A percentile compares a stretch with the other conserved stretches of the same genome.
Conservation (phyloP, 306 rosid genomes). For the Erythrophleum fordii region DNA sequence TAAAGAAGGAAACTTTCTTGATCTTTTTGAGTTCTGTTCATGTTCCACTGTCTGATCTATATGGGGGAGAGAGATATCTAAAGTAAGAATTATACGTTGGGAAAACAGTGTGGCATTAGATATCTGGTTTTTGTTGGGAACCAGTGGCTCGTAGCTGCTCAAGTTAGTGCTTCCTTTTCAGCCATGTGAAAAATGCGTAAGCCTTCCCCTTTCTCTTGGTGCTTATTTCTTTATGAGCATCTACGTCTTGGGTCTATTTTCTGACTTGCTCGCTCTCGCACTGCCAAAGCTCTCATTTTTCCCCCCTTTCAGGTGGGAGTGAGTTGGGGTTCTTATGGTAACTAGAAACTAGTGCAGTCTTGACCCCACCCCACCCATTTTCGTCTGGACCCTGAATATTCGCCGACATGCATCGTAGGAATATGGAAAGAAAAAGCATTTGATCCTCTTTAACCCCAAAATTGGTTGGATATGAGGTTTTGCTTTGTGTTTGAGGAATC, state of each 20-base stretch:
- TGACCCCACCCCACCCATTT: slow-evolving; percentile 38
- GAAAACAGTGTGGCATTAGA: neutral
- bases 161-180: slow-evolving; percentile 30
- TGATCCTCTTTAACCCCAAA: neutral
- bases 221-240: slow-evolving; percentile 22
- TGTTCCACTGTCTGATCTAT: slow-evolving; percentile 22
- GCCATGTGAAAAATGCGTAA: slow-evolving; percentile 50
- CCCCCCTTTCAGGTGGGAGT: neutral
- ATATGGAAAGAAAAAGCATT: slow-evolving; percentile 25
- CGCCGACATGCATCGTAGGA: slow-evolving; percentile 39
- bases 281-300: neutral
- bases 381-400: slow-evolving; percentile 10
- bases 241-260: neutral
- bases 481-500: slow-evolving; percentile 19
- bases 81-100: neutral
- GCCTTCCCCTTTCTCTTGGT: slow-evolving; percentile 1
- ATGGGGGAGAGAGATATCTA: neutral
- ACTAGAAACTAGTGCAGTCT: neutral
- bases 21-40: neutral
- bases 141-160: neutral
- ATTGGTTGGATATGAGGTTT: slow-evolving; percentile 19
- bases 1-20: neutral
- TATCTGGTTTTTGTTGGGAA: slow-evolving; percentile 25
- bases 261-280: neutral
- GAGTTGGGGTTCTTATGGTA: slow-evolving; percentile 20